Conservation (phyloP, 2,329 filamentous ascomycete species). For the Fusarium longipes region DNA sequence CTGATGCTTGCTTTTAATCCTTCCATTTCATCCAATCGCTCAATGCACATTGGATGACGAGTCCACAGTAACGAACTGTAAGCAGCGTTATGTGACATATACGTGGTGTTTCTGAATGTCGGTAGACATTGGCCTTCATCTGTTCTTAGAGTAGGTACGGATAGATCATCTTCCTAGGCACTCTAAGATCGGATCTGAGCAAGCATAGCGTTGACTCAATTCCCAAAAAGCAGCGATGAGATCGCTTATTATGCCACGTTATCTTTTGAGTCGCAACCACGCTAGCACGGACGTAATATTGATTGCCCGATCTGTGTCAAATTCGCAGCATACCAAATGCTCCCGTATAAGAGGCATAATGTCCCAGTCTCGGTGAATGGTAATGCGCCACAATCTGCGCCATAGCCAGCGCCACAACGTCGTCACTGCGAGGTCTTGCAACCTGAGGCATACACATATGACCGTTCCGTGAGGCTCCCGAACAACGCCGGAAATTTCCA, state of each 20-base stretch:
- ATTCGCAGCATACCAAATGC: background rate
- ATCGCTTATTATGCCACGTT: constrained; percentile 26
- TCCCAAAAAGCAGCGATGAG: background rate
- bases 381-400: constrained; percentile 16
- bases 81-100: constrained; percentile 7
- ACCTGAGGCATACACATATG: constrained; percentile 50
- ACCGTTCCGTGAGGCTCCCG: constrained; percentile 49
- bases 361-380: background rate
- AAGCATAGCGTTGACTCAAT: constrained; percentile 10
- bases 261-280: constrained; percentile 7
- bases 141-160: background rate
- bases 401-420: background rate
- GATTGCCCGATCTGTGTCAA: constrained; percentile 7
- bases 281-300: constrained; percentile 11
- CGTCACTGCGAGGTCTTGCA: background rate
- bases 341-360: constrained; percentile 5
- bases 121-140: constrained; percentile 7
- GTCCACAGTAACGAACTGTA: constrained; percentile 2
- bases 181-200: constrained; percentile 20
- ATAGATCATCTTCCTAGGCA: constrained; percentile 16
- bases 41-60: background rate
- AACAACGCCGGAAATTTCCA: constrained; percentile 53
- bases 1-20: constrained; percentile 32
- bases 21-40: background rate
- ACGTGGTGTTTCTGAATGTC: background rate